Percentiles rank a stretch among this genome's conserved stretches.
These are phyloP conservation scores for Fusarium sp. DNA, from an alignment of 2,329 filamentous ascomycete genomes.

Conservation along the genomic window DNA sequence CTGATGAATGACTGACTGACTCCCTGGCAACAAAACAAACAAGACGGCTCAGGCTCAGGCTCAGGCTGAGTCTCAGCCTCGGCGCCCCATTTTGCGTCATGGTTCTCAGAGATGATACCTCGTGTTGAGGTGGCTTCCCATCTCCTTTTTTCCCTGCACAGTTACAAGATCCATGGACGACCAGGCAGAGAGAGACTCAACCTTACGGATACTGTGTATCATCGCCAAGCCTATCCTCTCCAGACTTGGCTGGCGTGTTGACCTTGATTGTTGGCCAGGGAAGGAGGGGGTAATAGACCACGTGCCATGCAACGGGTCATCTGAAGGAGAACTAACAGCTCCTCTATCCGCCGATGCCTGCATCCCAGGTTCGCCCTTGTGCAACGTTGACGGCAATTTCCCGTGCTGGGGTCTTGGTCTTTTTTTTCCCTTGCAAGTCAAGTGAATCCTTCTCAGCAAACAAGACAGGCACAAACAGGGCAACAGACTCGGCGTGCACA, in stretches of 20 bases:
- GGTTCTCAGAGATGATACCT: constrained; percentile 8
- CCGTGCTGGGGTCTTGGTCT: background rate
- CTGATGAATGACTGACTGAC: background rate
- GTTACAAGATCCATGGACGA: background rate
- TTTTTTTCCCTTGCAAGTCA: background rate
- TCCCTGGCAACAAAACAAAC: background rate
- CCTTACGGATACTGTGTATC: background rate
- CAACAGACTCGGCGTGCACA: constrained; percentile 12
- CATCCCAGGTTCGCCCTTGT: constrained; percentile 5
- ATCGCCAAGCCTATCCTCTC: constrained; percentile 8
- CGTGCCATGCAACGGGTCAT: constrained; percentile 18
- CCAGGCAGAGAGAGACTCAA: background rate
- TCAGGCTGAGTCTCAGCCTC: background rate
- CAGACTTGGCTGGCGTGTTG: constrained; percentile 19
- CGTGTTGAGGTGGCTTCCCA: constrained; percentile 14
- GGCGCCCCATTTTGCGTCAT: constrained; percentile 1
- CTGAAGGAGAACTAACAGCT: background rate
- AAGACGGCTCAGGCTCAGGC: background rate
- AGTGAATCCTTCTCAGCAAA: background rate
- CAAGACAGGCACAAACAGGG: background rate
- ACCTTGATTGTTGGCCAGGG: background rate
- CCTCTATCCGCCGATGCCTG: constrained; percentile 15
- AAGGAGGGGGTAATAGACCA: constrained; percentile 9
- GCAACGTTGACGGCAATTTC: constrained; percentile 9
- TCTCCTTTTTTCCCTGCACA: constrained; percentile 13